Evolutionary conservation across 2,329 filamentous ascomycete genomes (phyloP), one percentile per base, ranked within the genome.

Genomic region (Thermochaetoides dissita): DNA sequence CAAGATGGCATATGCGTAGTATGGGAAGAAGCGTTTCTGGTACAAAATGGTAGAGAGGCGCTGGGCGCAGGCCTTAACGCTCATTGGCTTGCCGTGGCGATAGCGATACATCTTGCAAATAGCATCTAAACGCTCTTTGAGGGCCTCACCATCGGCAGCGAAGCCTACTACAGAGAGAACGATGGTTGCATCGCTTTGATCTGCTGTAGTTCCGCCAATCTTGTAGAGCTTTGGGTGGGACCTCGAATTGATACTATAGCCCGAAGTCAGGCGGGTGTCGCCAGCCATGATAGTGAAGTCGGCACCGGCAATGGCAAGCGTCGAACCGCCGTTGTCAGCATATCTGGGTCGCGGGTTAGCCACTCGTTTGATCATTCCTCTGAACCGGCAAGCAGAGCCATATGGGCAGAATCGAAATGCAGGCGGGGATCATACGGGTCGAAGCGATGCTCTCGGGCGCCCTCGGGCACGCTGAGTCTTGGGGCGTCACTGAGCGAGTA

Each of bases 81-180:
- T 81, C 81, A 98, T 98, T 51, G 85, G 79, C 71, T 96, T 98
- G 64, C 86, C 86, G 63, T 96, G 89, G 62, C 93, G 87, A 71
- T 95, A 95, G 57, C 84, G 84, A 76, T 96, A 96, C 81, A 96
- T 94, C 72, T 94, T 96, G 71, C 93, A 91, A 58, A 94, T 78
- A 49, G 85, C 81, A 61, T 96, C 89, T 50, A 96, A 76, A 50
- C 86, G 84, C 67, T 96, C 89, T 65, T 91, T 89, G 54, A 98
- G 72, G 32, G 91, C 89, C 56, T 88, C 79, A 46, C 91, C 91
- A 62, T 98, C 91, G 49, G 91, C 91, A 10, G 88, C 86, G 60
- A 95, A 98, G 37, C 91, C 91, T 36, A 94, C 89, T 0, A 98
- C 89, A 2, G 88, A 93, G 38, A 98, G 74, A 10, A 96, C 76